phyloP scores from a whole-genome alignment of 1,139 yeast species.

The Pneumocystis oryctolagi region DNA sequence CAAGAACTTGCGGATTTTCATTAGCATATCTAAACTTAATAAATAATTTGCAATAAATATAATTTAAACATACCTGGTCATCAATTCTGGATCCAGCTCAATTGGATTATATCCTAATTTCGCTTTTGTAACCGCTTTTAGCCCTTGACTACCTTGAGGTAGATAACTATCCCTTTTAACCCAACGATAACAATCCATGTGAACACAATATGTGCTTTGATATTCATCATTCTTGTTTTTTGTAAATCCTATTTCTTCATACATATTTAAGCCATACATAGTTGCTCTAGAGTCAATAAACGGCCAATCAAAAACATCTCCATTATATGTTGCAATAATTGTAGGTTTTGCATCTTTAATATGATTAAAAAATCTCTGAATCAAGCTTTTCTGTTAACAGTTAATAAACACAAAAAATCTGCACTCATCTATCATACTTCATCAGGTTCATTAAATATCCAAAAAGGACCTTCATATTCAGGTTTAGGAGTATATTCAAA shows the following conservation, averaged over 20 bases:
- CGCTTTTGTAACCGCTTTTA: slow-evolving; percentile 93
- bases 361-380: slow-evolving; percentile 75
- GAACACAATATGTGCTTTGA: slow-evolving; percentile 82
- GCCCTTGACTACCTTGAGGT: slow-evolving; percentile 97
- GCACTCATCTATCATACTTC: slow-evolving; percentile 28
- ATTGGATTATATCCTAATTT: slow-evolving; percentile 93
- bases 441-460: slow-evolving; percentile 78
- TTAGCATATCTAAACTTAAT: slow-evolving; percentile 44
- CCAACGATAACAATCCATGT: slow-evolving; percentile 97
- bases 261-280: slow-evolving; percentile 75
- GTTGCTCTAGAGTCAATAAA: slow-evolving; percentile 80
- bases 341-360: slow-evolving; percentile 79
- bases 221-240: slow-evolving; percentile 83
- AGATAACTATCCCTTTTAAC: slow-evolving; percentile 95
- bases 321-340: slow-evolving; percentile 92
- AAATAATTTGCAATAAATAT: background rate
- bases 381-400: slow-evolving; percentile 34
- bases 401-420: background rate
- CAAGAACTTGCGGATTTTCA: slow-evolving; percentile 78
- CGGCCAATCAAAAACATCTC: slow-evolving; percentile 99
- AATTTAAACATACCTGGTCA: slow-evolving; percentile 48
- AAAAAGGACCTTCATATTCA: slow-evolving; percentile 80
- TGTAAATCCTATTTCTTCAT: slow-evolving; percentile 86
- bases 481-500: slow-evolving; percentile 96
- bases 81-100: slow-evolving; percentile 90